A percentile compares a stretch with the other conserved stretches of the same genome.
These are phyloP conservation scores for Diaporthe amygdali DNA, from an alignment of 2,329 filamentous ascomycete genomes.

Conservation along the genomic window DNA sequence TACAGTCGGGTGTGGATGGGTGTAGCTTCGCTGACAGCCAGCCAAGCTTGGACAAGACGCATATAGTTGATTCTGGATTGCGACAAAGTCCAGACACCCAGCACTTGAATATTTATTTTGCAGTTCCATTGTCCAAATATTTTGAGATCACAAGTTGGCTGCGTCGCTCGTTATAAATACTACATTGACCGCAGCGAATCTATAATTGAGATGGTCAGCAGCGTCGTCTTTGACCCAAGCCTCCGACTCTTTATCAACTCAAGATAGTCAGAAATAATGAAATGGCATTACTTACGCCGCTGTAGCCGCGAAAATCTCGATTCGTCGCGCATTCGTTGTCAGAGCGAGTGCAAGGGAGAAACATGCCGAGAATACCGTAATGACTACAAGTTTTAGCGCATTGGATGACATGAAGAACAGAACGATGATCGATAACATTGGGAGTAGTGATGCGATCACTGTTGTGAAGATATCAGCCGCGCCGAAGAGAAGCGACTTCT, in stretches of 20 bases:
- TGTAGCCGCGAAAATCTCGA: conserved; percentile 27
- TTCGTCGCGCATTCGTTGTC: conserved; percentile 25
- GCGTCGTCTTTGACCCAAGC: no score
- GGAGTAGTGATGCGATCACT: conserved; percentile 34
- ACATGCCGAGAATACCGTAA: conserved; percentile 22
- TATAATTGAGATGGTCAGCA: background rate
- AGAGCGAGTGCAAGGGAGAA: conserved; percentile 26
- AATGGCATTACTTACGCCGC: conserved; percentile 29
- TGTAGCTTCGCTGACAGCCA: background rate
- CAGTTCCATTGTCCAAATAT: background rate
- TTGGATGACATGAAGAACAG: conserved; percentile 34
- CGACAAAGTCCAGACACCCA: background rate
- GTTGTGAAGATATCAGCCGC: conserved; percentile 30
- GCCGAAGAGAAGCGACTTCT: conserved; percentile 16
- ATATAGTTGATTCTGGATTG: no score
- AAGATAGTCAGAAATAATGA: no score
- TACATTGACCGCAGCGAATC: conserved; percentile 10
- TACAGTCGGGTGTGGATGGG: background rate
- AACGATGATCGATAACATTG: conserved; percentile 31
- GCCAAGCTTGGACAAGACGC: background rate
- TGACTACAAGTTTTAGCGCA: conserved; percentile 32
- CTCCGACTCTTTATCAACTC: no score
- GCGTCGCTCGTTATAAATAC: background rate
- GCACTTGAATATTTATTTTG: background rate
- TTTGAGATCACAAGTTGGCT: background rate